Evolutionary conservation across 2,329 filamentous ascomycete genomes (phyloP).

Genomic region (Botrytis fragariae): DNA sequence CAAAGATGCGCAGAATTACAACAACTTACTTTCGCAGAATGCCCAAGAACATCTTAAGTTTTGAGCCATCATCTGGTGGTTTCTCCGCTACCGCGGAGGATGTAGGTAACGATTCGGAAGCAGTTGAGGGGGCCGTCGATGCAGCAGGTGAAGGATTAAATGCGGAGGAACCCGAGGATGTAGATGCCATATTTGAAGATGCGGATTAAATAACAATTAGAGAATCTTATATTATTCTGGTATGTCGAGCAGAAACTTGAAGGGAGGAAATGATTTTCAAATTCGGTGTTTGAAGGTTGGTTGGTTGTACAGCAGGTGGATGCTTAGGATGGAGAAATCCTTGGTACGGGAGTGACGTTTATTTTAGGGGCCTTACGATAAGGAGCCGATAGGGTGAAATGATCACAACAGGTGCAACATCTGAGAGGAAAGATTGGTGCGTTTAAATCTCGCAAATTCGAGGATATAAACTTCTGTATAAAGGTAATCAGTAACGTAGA

Average conservation of each 20-base stretch:
- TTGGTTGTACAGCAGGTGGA: slow-evolving; percentile 12
- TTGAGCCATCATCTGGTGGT: slow-evolving; percentile 74
- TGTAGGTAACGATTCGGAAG: slow-evolving; percentile 30
- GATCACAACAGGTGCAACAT: neutral
- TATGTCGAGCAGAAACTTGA: neutral
- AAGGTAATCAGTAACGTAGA: neutral
- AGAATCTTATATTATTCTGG: neutral
- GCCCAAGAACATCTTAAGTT: slow-evolving; percentile 82
- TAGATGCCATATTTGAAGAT: slow-evolving; percentile 32
- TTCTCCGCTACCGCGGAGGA: slow-evolving; percentile 46
- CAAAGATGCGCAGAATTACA: neutral
- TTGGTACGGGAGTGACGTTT: slow-evolving; percentile 12
- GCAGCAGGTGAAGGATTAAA: slow-evolving; percentile 31
- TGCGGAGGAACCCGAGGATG: slow-evolving; percentile 32
- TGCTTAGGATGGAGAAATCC: neutral
- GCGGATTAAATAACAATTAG: neutral
- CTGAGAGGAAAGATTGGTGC: neutral
- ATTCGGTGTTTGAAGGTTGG: neutral
- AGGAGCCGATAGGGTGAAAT: slow-evolving; percentile 13
- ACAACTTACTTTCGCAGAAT: slow-evolving; percentile 78
- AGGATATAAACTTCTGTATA: neutral
- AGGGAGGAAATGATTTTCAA: neutral
- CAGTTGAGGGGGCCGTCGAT: slow-evolving; percentile 32
- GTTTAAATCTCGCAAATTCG: neutral
- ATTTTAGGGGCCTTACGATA: slow-evolving; percentile 10